Base-by-base conservation (phyloP, 1,284 basidiomycete genomes). In the Phylloporus sp. region DNA sequence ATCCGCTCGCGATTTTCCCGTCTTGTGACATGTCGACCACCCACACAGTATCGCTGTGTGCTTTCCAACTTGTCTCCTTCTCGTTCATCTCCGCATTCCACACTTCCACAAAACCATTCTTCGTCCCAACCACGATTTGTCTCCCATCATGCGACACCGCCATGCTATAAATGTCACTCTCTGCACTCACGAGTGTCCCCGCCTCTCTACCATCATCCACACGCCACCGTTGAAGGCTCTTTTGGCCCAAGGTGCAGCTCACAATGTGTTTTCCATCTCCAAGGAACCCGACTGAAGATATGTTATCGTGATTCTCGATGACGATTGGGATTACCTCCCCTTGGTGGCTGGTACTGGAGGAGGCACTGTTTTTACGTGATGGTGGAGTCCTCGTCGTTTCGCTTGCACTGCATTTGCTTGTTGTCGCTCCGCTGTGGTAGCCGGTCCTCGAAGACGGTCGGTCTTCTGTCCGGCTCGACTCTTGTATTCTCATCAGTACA, bases 21-120 rank as follows among this genome's bases (percentile, higher is more conserved):
- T 58, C 66, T 1, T 58, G 40, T 0, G 67, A 66, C 6, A 66
- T 13, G 24, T 64, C 63, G n/a, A 44, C 42, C 18, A n/a, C 22
- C 8, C 22, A 20, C 42, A 44, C 42, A 22, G 8, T 2, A 6
- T n/a, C 7, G 22, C 20, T 5, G 20, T 39, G 46, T 49, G 4
- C 56, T 15, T 6, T 8, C 29, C 32, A 39, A 24, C 49, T 26
- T 18, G 10, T 17, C 54, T n/a, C 22, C 13, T 39, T 49, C 6
- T 58, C 8, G 34, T 49, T 13, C 15, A 6, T 37, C 32, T 28
- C 20, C 20, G 42, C 26, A 29, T 58, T 15, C 56, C 46, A 58
- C 22, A 58, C 56, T 34, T 11, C n/a, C 34, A 58, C 46, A 32
- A 12, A 4, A 24, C 46, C 46, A 10, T 6, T 2, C 1, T 2